A percentile compares a stretch with the other conserved stretches of the same genome.
These are phyloP conservation scores for Ceratocystis destructans DNA, from an alignment of 2,329 filamentous ascomycete genomes.

Conservation along the genomic window DNA sequence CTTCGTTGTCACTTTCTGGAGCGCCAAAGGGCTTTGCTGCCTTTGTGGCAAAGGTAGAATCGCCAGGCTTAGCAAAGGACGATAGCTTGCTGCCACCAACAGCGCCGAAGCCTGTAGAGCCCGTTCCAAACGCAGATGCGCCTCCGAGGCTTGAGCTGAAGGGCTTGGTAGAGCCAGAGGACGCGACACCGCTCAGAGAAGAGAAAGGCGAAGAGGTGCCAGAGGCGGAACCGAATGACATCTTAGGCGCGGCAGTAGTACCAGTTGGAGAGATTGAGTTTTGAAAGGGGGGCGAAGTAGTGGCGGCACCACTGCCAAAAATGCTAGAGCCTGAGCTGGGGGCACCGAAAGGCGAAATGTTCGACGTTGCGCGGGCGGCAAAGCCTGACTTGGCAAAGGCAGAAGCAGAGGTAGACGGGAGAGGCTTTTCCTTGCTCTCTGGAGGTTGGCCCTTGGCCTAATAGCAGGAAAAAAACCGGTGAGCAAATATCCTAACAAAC, in stretches of 20 bases:
- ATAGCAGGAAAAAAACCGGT: background rate
- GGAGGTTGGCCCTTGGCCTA: conserved; percentile 1
- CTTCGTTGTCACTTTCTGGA: conserved; percentile 50
- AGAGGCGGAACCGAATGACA: conserved; percentile 34
- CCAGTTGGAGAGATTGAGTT: conserved; percentile 1
- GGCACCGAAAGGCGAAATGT: conserved; percentile 49
- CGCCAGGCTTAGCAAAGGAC: conserved; percentile 49
- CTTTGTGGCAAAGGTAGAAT: conserved; percentile 39
- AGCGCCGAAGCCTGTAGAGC: conserved; percentile 48
- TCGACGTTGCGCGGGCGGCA: conserved; percentile 48
- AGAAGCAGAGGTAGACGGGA: conserved; percentile 36
- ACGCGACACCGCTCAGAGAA: conserved; percentile 23
- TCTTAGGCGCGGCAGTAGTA: conserved; percentile 28
- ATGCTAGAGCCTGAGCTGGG: conserved; percentile 27
- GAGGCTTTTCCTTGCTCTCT: conserved; percentile 25
- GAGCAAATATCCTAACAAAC: background rate
- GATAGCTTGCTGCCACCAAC: conserved; percentile 31
- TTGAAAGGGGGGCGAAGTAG: conserved; percentile 25
- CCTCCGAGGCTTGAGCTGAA: conserved; percentile 36
- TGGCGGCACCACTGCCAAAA: conserved; percentile 22
- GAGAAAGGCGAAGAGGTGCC: conserved; percentile 35
- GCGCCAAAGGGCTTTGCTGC: conserved; percentile 64
- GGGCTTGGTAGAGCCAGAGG: conserved; percentile 27
- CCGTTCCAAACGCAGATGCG: conserved; percentile 31
- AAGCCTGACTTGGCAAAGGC: conserved; percentile 58